A percentile compares a stretch with the other conserved stretches of the same genome.
Evolutionary conservation across 2,329 filamentous ascomycete genomes (phyloP).

Genomic region (Penicillium italicum): DNA sequence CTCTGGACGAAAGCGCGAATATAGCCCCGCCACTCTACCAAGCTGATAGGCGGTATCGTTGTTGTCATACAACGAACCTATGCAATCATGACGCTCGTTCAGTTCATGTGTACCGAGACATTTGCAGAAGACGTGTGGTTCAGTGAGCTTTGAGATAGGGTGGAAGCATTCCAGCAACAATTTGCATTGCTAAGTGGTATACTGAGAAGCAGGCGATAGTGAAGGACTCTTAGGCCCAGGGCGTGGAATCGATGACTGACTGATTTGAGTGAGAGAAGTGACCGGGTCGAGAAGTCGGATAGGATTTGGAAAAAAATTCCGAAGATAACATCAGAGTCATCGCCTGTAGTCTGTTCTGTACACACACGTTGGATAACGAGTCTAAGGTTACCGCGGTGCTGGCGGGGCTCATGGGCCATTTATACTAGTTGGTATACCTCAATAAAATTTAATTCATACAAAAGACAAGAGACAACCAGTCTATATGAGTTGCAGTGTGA

Average conservation of each 20-base stretch:
- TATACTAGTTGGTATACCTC: neutral
- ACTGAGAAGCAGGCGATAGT: slow-evolving; percentile 60
- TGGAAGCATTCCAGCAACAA: slow-evolving; percentile 77
- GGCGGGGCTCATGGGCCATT: slow-evolving; percentile 9
- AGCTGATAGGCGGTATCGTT: slow-evolving; percentile 33
- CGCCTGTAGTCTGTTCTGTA: neutral
- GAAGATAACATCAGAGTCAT: neutral
- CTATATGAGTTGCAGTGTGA: neutral
- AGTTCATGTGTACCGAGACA: slow-evolving; percentile 63
- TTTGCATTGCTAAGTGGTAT: slow-evolving; percentile 59
- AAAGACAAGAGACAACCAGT: neutral
- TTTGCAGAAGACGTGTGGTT: slow-evolving; percentile 66
- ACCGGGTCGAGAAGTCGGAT: slow-evolving; percentile 46
- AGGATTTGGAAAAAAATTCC: slow-evolving; percentile 55
- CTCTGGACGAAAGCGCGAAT: slow-evolving; percentile 67
- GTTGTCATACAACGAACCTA: slow-evolving; percentile 38
- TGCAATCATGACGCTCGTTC: slow-evolving; percentile 41
- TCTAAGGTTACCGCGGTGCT: slow-evolving; percentile 16
- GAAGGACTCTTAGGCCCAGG: slow-evolving; percentile 60
- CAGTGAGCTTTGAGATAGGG: slow-evolving; percentile 64
- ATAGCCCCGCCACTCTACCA: slow-evolving; percentile 55
- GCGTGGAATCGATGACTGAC: slow-evolving; percentile 63
- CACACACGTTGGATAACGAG: slow-evolving; percentile 35
- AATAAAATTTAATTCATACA: neutral
- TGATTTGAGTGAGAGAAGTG: slow-evolving; percentile 56